Percentiles rank a stretch among this genome's conserved stretches.
These are phyloP conservation scores for Ophioceras dolichostomum DNA, from an alignment of 2,329 filamentous ascomycete species.

Conservation along the genomic window DNA sequence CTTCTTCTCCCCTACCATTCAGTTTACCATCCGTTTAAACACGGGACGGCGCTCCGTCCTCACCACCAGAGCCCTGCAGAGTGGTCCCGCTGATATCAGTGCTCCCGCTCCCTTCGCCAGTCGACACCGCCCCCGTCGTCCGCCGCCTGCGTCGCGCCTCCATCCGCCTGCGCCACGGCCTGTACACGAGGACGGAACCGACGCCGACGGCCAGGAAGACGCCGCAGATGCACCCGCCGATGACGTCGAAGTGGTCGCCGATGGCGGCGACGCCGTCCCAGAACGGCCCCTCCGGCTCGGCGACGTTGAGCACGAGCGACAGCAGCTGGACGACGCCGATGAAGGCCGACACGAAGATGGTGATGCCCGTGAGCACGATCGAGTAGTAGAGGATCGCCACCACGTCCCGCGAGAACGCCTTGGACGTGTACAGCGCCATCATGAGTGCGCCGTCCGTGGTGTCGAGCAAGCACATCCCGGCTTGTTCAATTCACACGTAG, in stretches of 20 bases:
- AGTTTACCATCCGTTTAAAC: no score
- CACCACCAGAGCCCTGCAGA: no score
- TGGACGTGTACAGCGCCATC: slow-evolving; percentile 85
- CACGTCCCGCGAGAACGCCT: slow-evolving; percentile 62
- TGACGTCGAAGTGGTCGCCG: slow-evolving; percentile 72
- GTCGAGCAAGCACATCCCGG: slow-evolving; percentile 90
- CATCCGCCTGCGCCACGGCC: slow-evolving; percentile 56
- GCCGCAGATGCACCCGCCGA: slow-evolving; percentile 78
- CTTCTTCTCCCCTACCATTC: no score
- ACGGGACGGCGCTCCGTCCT: no score
- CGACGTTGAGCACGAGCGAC: slow-evolving; percentile 64
- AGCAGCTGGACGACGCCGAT: slow-evolving; percentile 81
- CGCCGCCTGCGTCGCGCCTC: slow-evolving; percentile 10
- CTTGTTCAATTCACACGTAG: slow-evolving; percentile 29
- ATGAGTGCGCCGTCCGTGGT: slow-evolving; percentile 89
- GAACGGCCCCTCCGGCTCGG: slow-evolving; percentile 62
- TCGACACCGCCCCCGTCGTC: no score
- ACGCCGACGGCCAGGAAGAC: slow-evolving; percentile 69
- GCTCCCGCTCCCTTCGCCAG: no score
- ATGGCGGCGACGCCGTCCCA: slow-evolving; percentile 77
- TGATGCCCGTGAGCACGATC: slow-evolving; percentile 72
- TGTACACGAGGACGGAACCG: slow-evolving; percentile 63
- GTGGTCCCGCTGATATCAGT: no score
- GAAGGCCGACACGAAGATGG: slow-evolving; percentile 70
- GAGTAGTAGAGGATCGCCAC: slow-evolving; percentile 95